A percentile compares a stretch with the other conserved stretches of the same genome.
Conservation (phyloP, 768 basidiomycete species). For the Russula ochroleuca region DNA sequence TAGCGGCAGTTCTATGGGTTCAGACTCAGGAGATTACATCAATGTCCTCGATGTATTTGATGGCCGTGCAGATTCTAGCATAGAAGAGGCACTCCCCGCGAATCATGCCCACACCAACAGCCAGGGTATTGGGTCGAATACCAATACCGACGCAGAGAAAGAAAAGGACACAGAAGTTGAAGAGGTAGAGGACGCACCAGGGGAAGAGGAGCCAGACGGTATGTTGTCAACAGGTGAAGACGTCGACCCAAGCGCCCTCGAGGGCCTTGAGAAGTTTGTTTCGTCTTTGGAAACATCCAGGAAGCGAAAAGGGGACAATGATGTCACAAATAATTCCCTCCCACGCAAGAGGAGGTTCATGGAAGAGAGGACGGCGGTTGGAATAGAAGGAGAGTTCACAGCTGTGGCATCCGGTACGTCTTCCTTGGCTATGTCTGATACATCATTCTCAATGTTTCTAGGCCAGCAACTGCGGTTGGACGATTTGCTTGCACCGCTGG, state of each 20-base stretch:
- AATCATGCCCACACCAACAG: neutral
- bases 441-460: constrained; percentile 12
- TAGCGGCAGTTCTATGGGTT: constrained; percentile 37
- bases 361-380: constrained; percentile 22
- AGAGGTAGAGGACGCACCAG: constrained; percentile 37
- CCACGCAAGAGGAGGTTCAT: constrained; percentile 24
- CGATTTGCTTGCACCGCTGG: constrained; percentile 72
- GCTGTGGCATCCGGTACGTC: constrained; percentile 18
- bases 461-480: constrained; percentile 64
- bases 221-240: constrained; percentile 47
- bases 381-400: constrained; percentile 25
- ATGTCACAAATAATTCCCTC: neutral
- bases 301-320: constrained; percentile 55
- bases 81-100: constrained; percentile 27
- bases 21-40: constrained; percentile 32
- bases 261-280: constrained; percentile 69
- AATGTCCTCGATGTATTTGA: constrained; percentile 32
- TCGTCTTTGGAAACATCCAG: constrained; percentile 57
- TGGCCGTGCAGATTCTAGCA: constrained; percentile 25
- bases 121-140: constrained; percentile 31
- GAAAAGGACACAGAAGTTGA: constrained; percentile 24
- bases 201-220: constrained; percentile 44
- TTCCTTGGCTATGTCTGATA: neutral
- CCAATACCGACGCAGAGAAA: constrained; percentile 14
- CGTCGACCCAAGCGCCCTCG: constrained; percentile 55